Evolutionary conservation across 352 stramenopile genomes (phyloP).

Genomic region (Albugo candida): DNA sequence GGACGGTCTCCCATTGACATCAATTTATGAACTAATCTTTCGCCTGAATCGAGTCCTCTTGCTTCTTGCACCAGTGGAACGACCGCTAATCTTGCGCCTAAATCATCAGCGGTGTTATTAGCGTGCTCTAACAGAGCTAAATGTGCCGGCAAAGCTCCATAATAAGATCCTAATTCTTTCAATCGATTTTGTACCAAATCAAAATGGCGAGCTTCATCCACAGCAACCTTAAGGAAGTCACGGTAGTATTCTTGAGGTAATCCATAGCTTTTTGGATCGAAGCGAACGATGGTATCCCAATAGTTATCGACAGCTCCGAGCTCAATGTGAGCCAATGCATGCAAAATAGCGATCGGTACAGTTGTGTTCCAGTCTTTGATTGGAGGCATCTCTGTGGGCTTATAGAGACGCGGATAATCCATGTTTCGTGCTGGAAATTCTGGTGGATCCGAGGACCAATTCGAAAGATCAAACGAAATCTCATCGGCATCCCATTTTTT

Average conservation of each 20-base stretch:
- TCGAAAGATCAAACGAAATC: constrained; percentile 12
- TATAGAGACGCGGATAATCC: constrained; percentile 21
- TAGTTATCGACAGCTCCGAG: constrained; percentile 77
- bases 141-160: constrained; percentile 46
- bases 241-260: constrained; percentile 43
- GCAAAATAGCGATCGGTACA: constrained; percentile 56
- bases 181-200: constrained; percentile 46
- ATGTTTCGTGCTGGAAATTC: constrained; percentile 22
- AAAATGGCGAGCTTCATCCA: constrained; percentile 68
- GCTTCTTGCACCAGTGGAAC: constrained; percentile 70
- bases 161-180: constrained; percentile 32
- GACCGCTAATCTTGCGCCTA: constrained; percentile 53
- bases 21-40: constrained; percentile 50
- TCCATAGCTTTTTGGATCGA: constrained; percentile 24
- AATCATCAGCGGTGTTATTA: constrained; percentile 35
- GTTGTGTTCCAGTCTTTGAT: constrained; percentile 41
- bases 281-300: constrained; percentile 72
- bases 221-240: constrained; percentile 49
- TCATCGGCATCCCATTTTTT: constrained; percentile 17
- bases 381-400: constrained; percentile 50
- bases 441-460: constrained; percentile 21
- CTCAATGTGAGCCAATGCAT: constrained; percentile 72
- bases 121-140: constrained; percentile 48
- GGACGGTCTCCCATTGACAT: constrained; percentile 38
- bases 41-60: constrained; percentile 49